These are phyloP conservation scores for Atalantia buxifolia DNA, from an alignment of 345 rosid genomes.

Conservation along the genomic window DNA sequence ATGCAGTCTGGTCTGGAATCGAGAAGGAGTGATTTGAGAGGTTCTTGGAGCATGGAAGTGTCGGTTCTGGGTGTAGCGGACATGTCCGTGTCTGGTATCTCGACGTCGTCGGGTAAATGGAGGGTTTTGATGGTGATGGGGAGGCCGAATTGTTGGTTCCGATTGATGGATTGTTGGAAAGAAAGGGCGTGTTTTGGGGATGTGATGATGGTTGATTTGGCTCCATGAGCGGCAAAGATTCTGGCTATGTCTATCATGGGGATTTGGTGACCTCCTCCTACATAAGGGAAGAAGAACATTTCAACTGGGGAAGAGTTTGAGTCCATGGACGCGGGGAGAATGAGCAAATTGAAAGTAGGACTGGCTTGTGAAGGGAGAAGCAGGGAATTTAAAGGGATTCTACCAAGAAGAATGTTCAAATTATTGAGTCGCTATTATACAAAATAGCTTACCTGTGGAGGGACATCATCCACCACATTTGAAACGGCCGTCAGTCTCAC, in stretches of 20 bases:
- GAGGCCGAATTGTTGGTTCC: slow-evolving; percentile 28
- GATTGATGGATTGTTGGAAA: slow-evolving; percentile 24
- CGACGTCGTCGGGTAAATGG: slow-evolving; percentile 15
- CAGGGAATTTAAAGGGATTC: too few species aligned
- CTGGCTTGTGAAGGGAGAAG: too few species aligned
- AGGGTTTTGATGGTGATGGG: slow-evolving; percentile 25
- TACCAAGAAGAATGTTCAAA: too few species aligned
- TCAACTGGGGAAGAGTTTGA: slow-evolving; percentile 19
- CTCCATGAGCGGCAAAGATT: slow-evolving; percentile 37
- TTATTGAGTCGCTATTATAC: too few species aligned
- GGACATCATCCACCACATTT: too few species aligned
- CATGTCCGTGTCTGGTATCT: slow-evolving; percentile 26
- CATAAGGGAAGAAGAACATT: slow-evolving; percentile 46
- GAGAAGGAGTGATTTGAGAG: slow-evolving; percentile 18
- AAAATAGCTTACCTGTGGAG: too few species aligned
- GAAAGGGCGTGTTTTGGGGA: slow-evolving; percentile 30
- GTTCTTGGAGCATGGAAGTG: slow-evolving; percentile 36
- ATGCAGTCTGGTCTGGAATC: slow-evolving; percentile 33
- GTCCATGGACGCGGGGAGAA: slow-evolving; percentile 9
- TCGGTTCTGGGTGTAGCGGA: slow-evolving; percentile 32
- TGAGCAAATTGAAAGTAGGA: not conserved
- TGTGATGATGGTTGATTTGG: slow-evolving; percentile 27
- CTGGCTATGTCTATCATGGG: slow-evolving; percentile 51
- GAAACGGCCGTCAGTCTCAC: too few species aligned
- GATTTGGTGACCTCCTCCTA: slow-evolving; percentile 49